These are phyloP conservation scores for Pyrenophora teres DNA, from an alignment of 2,329 filamentous ascomycete genomes.

Conservation along the genomic window DNA sequence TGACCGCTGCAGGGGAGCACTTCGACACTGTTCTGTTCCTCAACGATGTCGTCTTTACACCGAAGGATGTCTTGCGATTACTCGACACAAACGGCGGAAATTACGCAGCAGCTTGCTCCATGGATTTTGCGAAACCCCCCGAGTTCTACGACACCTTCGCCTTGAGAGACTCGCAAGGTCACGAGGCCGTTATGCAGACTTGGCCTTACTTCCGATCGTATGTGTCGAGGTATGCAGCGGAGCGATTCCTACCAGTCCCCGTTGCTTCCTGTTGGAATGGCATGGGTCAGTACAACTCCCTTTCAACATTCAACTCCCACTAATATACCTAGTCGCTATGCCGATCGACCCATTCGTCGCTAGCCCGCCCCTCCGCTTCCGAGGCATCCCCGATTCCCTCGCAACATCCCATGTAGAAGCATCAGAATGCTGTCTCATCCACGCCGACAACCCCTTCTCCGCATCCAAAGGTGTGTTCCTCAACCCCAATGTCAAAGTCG, in stretches of 20 bases:
- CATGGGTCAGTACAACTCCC: constrained; percentile 47
- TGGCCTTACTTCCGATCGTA: constrained; percentile 65
- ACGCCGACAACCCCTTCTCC: constrained; percentile 69
- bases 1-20: constrained; percentile 54
- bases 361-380: constrained; percentile 59
- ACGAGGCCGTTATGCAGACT: constrained; percentile 57
- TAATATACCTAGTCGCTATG: constrained; percentile 38
- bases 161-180: constrained; percentile 59
- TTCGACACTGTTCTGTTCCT: constrained; percentile 67
- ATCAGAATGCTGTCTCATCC: constrained; percentile 80
- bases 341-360: constrained; percentile 30
- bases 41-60: constrained; percentile 67
- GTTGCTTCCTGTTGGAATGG: constrained; percentile 74
- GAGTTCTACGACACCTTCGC: constrained; percentile 68
- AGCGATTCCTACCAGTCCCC: constrained; percentile 55
- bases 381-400: constrained; percentile 67
- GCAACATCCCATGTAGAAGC: constrained; percentile 67
- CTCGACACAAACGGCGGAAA: constrained; percentile 62
- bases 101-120: constrained; percentile 66
- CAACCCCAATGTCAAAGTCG: constrained; percentile 72
- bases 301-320: not conserved
- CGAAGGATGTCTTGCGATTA: constrained; percentile 60
- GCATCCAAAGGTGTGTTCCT: constrained; percentile 63
- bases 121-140: constrained; percentile 62
- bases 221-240: constrained; percentile 59